Conservation (phyloP, 805 yeast species). For the Sungouiozyma ichnusensis region DNA sequence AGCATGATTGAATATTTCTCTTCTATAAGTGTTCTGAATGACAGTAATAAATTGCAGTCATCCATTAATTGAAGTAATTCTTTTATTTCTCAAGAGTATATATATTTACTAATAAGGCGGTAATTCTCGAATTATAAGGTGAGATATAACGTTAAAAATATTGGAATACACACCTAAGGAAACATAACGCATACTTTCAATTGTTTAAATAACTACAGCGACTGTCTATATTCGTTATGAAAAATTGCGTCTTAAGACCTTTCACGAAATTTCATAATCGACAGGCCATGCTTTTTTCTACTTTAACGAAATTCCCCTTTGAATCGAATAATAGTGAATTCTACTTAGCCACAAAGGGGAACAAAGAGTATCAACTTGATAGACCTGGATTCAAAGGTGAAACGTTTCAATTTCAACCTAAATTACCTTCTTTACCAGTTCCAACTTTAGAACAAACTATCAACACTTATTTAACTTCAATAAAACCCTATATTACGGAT, state of each 20-base stretch:
- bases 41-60: neutral
- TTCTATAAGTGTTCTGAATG: neutral
- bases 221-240: neutral
- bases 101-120: no score
- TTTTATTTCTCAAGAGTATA: neutral
- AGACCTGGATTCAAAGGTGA: slow-evolving; percentile 41
- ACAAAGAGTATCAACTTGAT: slow-evolving; percentile 12
- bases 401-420: slow-evolving; percentile 59
- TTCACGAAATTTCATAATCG: neutral
- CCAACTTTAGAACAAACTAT: slow-evolving; percentile 70
- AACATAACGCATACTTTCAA: no score
- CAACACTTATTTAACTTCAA: slow-evolving; percentile 54
- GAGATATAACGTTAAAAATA: no score
- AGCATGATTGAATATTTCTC: neutral
- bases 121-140: no score
- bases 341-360: slow-evolving; percentile 17
- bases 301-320: slow-evolving; percentile 8
- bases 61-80: neutral
- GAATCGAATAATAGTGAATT: slow-evolving; percentile 21
- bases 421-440: slow-evolving; percentile 78
- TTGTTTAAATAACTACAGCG: no score
- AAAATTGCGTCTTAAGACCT: neutral
- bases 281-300: neutral
- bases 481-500: slow-evolving; percentile 52
- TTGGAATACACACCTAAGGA: no score